Base-by-base conservation (phyloP, 2,329 filamentous ascomycete species). In the Sclerotinia spermophila region DNA sequence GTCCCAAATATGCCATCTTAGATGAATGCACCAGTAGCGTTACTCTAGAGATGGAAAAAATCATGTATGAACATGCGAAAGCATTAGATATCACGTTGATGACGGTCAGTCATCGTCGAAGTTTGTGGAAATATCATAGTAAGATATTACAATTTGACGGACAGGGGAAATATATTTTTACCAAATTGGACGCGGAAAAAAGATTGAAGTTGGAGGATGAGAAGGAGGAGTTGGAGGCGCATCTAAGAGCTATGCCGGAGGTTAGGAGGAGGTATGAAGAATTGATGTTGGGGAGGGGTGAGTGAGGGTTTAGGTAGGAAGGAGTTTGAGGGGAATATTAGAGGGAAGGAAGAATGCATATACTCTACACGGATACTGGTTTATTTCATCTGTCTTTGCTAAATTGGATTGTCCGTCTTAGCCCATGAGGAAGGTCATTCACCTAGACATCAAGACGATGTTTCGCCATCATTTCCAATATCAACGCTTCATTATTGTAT, bases 1-100 rank as follows among this genome's bases (percentile, higher is more conserved):
- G 89, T 15, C 95, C 95, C 0, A 90, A 92, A 76, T 98, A 97
- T 80, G 96, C 96, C 17, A 99, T 99, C 75, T 84, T 99, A 51
- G 96, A 99, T 80, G 96, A 99, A 82, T 99, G 96, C 81, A 99
- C 96, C 10, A 94, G 91, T 70, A 93, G 90, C 67, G 93, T 99
- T n/a, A 97, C 96, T 24, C 86, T 97, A 40, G 95, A 98, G 76
- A 94, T 94, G 72, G 96, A 99, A 79, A 91, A 93, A 79, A 87
- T 93, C 79, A 98, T 99, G 94, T 99, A 99, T 81, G 95, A 97
- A 76, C 94, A 93, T 69, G 96, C 96, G 66, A 98, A 99, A 85
- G 86, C 87, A 27, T 82, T 97, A 27, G 94, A 93, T 5, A 96
- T 97, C 77, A 98, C 96, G 0, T 86, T 99, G 73, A 97, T 99